Percentiles rank a stretch among this genome's conserved stretches.
Evolutionary conservation across 83 land plant genomes (phyloP).

Genomic region (Diphasiastrum complanatum): DNA sequence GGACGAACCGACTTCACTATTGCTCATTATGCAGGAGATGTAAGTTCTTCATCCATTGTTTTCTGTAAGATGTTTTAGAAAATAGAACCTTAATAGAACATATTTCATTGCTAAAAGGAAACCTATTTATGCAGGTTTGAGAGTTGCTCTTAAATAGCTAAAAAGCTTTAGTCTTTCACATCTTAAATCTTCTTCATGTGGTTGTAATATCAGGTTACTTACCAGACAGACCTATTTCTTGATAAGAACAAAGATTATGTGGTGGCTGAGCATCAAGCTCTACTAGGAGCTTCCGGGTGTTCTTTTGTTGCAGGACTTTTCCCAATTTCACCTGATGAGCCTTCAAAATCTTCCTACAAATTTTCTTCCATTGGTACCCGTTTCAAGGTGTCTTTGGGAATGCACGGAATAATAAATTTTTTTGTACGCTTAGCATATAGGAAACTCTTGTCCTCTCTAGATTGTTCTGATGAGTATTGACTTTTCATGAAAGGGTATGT

Average conservation of each 20-base stretch:
- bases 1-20: constrained; percentile 8
- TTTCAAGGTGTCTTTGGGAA: constrained; percentile 9
- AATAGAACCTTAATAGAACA: too few species aligned
- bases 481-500: too few species aligned
- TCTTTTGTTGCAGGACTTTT: constrained; percentile 7
- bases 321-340: constrained; percentile 7
- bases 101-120: too few species aligned
- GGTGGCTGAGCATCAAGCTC: constrained; percentile 16
- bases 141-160: too few species aligned
- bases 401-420: too few species aligned
- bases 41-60: not conserved
- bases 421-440: not conserved
- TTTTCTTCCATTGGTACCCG: constrained; percentile 13
- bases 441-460: not conserved
- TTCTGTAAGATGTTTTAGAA: too few species aligned
- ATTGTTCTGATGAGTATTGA: too few species aligned
- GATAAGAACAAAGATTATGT: too few species aligned
- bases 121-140: too few species aligned
- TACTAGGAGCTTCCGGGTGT: constrained; percentile 7
- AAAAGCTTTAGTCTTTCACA: not conserved
- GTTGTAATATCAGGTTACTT: constrained; percentile 5
- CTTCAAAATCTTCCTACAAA: constrained; percentile 4
- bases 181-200: not conserved
- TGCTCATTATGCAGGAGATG: constrained; percentile 17
- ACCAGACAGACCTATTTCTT: constrained; percentile 14